Percentiles rank a stretch among this genome's conserved stretches.
These are phyloP conservation scores for Colletotrichum euphorbiae DNA, from an alignment of 2,329 filamentous ascomycete species.

Conservation along the genomic window DNA sequence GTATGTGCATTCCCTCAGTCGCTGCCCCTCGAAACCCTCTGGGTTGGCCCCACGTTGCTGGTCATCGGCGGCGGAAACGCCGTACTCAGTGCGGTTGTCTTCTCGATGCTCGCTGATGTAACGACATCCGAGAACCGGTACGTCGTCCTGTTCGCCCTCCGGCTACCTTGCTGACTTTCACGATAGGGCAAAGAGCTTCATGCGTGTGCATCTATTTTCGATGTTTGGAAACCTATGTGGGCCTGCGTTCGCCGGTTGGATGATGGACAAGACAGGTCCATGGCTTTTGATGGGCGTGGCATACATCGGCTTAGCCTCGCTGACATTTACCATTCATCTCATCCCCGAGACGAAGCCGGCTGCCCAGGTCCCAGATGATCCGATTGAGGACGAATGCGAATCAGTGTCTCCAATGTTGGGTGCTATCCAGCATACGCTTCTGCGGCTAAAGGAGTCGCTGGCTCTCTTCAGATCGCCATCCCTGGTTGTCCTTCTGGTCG, in stretches of 20 bases:
- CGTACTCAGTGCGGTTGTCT: conserved; percentile 47
- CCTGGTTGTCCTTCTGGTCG: conserved; percentile 46
- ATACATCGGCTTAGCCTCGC: background rate
- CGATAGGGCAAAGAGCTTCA: conserved; percentile 51
- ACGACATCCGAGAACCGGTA: conserved; percentile 52
- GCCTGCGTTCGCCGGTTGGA: conserved; percentile 50
- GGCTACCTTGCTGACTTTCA: background rate
- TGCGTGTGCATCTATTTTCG: conserved; percentile 46
- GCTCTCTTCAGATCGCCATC: conserved; percentile 43
- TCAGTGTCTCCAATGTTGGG: background rate
- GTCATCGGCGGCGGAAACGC: conserved; percentile 52
- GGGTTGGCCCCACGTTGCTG: conserved; percentile 48
- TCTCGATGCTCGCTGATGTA: conserved; percentile 52
- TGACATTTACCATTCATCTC: conserved; percentile 42
- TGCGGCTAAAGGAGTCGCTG: conserved; percentile 39
- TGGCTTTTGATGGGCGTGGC: conserved; percentile 43
- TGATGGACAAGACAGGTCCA: conserved; percentile 50
- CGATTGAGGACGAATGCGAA: conserved; percentile 21
- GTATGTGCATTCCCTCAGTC: conserved; percentile 49
- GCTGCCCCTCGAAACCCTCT: conserved; percentile 49
- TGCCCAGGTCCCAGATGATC: conserved; percentile 13
- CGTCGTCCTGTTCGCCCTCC: background rate
- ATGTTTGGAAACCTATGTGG: conserved; percentile 51
- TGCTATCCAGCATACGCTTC: conserved; percentile 36
- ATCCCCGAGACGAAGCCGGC: conserved; percentile 46